These are phyloP conservation scores for Cordyceps pruinosa DNA, from an alignment of 2,329 filamentous ascomycete genomes.

Conservation along the genomic window DNA sequence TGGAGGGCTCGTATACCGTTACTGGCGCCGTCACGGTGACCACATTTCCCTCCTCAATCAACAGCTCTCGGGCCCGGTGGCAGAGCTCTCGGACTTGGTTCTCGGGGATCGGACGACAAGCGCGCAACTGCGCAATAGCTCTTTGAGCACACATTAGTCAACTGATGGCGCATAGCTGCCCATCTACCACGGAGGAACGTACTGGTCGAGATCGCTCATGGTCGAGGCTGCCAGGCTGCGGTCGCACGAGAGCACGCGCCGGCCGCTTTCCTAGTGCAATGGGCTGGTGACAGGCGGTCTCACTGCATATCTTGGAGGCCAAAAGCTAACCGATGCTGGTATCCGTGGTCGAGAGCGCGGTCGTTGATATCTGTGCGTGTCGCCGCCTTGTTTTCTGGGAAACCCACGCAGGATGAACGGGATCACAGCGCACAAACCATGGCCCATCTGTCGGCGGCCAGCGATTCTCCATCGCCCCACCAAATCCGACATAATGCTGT, in stretches of 20 bases:
- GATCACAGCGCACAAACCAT: slow-evolving; percentile 6
- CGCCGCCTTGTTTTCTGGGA: background rate
- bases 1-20: slow-evolving; percentile 52
- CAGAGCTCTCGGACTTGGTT: slow-evolving; percentile 92
- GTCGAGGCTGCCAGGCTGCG: slow-evolving; percentile 16
- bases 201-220: slow-evolving; percentile 97
- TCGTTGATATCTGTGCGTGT: background rate
- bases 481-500: background rate
- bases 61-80: slow-evolving; percentile 89
- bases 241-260: slow-evolving; percentile 18
- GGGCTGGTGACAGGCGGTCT: background rate
- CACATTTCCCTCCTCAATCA: slow-evolving; percentile 97
- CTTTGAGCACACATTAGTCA: slow-evolving; percentile 37
- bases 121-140: slow-evolving; percentile 90
- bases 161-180: background rate
- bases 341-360: background rate
- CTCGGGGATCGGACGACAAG: slow-evolving; percentile 93
- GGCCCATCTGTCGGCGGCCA: background rate
- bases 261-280: slow-evolving; percentile 14
- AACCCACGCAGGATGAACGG: background rate
- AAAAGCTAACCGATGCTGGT: background rate
- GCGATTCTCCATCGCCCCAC: slow-evolving; percentile 9
- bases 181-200: slow-evolving; percentile 23
- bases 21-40: slow-evolving; percentile 92
- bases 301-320: background rate